Conservation (phyloP, 768 basidiomycete genomes). For the Roridomyces roridus region DNA sequence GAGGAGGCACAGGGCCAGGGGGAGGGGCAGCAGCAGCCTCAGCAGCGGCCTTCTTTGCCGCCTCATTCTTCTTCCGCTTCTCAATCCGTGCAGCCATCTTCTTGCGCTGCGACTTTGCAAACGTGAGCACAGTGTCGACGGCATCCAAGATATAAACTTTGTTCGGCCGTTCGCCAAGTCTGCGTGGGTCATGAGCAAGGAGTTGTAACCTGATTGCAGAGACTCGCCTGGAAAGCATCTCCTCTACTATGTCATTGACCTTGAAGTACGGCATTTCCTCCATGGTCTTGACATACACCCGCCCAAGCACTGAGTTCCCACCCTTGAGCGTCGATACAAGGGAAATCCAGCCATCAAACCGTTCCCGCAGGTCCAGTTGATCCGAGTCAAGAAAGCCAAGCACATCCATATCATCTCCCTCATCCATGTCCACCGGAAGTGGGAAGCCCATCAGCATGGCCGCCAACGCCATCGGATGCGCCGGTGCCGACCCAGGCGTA, state of each 20-base stretch:
- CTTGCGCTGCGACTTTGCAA: conserved; percentile 58
- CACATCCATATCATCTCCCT: conserved; percentile 49
- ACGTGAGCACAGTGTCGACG: conserved; percentile 51
- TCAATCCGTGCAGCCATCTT: conserved; percentile 32
- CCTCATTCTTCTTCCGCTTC: conserved; percentile 25
- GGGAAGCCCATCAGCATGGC: conserved; percentile 69
- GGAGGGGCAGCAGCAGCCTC: conserved; percentile 6
- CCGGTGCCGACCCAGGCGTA: conserved; percentile 41
- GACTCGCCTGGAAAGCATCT: conserved; percentile 60
- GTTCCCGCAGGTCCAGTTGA: conserved; percentile 58
- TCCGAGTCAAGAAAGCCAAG: conserved; percentile 59
- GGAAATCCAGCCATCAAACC: conserved; percentile 64
- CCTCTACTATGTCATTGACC: conserved; percentile 56
- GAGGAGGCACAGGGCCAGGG: neutral
- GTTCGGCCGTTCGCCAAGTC: conserved; percentile 59
- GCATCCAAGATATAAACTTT: conserved; percentile 60
- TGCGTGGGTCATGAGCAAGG: conserved; percentile 28
- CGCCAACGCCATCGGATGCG: conserved; percentile 65
- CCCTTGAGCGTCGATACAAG: conserved; percentile 46
- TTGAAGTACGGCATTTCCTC: conserved; percentile 64
- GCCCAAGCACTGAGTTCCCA: conserved; percentile 40
- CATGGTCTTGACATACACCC: conserved; percentile 50
- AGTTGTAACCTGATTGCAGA: neutral
- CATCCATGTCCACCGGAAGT: conserved; percentile 42
- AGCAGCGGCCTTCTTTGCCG: conserved; percentile 23